Percentiles rank a stretch among this genome's conserved stretches.
These are phyloP conservation scores for Sordariomycetes sp. DNA, from an alignment of 2,329 filamentous ascomycete species.

Conservation along the genomic window DNA sequence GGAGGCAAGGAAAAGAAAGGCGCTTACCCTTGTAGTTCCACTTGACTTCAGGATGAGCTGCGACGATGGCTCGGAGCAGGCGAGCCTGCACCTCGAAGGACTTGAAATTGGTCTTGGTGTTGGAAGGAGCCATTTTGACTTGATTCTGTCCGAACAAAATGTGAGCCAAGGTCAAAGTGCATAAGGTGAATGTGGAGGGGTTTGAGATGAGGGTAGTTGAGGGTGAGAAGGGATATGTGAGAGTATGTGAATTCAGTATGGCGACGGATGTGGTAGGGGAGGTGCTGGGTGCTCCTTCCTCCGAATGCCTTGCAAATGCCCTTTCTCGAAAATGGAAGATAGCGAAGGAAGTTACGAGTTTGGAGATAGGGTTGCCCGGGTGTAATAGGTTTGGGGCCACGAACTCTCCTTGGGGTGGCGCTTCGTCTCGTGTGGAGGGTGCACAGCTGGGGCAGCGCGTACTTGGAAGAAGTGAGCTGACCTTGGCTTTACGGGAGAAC, in stretches of 20 bases:
- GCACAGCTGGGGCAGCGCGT: background rate
- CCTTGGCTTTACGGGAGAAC: background rate
- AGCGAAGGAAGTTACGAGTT: background rate
- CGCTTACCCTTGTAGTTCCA: constrained; percentile 49
- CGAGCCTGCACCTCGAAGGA: constrained; percentile 46
- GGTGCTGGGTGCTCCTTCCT: background rate
- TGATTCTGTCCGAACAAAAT: background rate
- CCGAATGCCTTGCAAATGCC: background rate
- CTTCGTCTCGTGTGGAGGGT: background rate
- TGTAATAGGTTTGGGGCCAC: background rate
- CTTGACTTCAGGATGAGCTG: constrained; percentile 37
- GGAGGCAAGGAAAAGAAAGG: background rate
- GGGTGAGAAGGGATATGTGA: background rate
- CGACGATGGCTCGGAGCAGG: constrained; percentile 46
- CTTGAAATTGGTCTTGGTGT: constrained; percentile 39
- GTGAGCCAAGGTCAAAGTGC: background rate
- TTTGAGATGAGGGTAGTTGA: background rate
- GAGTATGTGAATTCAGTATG: background rate
- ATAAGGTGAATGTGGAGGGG: background rate
- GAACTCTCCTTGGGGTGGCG: background rate
- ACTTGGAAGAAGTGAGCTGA: background rate
- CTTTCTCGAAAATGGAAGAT: background rate
- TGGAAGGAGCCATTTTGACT: constrained; percentile 26
- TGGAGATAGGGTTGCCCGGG: background rate
- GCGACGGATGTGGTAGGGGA: background rate